Conservation (phyloP, 2,329 filamentous ascomycete species). For the Corinectria fuckeliana region DNA sequence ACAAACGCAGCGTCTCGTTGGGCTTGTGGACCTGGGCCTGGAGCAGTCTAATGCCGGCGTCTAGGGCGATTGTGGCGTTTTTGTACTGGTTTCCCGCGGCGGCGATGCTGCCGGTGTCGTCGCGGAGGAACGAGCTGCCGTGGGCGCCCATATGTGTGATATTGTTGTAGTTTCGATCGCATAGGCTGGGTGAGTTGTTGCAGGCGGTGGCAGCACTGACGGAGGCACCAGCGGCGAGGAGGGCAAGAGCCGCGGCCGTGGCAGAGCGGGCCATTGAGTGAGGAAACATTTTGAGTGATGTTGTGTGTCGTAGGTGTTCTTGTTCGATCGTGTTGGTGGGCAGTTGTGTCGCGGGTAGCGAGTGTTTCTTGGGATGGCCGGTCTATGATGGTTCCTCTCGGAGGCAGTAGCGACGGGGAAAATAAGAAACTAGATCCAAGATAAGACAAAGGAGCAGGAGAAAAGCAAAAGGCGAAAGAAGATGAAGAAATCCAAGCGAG, state of each 20-base stretch:
- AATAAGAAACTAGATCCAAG: too few species aligned
- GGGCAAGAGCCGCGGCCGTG: slow-evolving; percentile 27
- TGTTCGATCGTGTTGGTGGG: not conserved
- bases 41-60: slow-evolving; percentile 74
- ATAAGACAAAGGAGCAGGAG: too few species aligned
- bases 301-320: not conserved
- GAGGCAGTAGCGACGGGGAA: not conserved
- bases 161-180: slow-evolving; percentile 73
- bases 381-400: not conserved
- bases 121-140: slow-evolving; percentile 74
- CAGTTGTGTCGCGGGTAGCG: not conserved
- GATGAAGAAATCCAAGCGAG: not conserved
- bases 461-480: too few species aligned
- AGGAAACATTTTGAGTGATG: slow-evolving; percentile 28
- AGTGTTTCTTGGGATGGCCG: not conserved
- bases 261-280: slow-evolving; percentile 30
- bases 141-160: slow-evolving; percentile 82
- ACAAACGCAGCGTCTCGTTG: slow-evolving; percentile 67
- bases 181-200: slow-evolving; percentile 82
- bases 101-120: slow-evolving; percentile 65
- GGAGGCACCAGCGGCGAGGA: slow-evolving; percentile 29
- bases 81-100: slow-evolving; percentile 75
- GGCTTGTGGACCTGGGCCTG: slow-evolving; percentile 74
- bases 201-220: slow-evolving; percentile 57
- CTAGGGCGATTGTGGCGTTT: slow-evolving; percentile 74